A percentile compares a stretch with the other conserved stretches of the same genome.
These are phyloP conservation scores for Phytopythium sindhum DNA, from an alignment of 352 stramenopile genomes.

Conservation along the genomic window DNA sequence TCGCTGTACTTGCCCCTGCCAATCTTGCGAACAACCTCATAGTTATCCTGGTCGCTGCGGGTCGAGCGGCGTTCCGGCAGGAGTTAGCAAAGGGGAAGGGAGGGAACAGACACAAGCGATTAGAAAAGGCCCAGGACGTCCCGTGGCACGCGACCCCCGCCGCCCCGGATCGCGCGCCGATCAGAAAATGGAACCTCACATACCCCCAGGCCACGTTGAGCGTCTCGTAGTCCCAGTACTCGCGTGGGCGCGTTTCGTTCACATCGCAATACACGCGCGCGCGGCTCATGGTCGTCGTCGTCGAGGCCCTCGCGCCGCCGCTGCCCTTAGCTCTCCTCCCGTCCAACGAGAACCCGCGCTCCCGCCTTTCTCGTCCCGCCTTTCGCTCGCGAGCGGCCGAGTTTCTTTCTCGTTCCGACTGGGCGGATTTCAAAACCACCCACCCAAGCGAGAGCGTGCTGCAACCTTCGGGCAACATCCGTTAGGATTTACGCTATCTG, in stretches of 20 bases:
- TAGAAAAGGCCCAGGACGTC: background rate
- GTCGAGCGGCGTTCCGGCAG: slow-evolving; percentile 2
- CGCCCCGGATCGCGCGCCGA: background rate
- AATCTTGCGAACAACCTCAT: slow-evolving; percentile 99
- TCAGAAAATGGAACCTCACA: slow-evolving; percentile 4
- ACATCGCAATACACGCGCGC: slow-evolving; percentile 92
- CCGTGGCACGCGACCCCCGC: background rate
- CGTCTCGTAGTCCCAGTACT: slow-evolving; percentile 99
- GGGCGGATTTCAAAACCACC: slow-evolving; percentile 10
- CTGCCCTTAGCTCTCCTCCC: background rate
- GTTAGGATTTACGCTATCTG: background rate
- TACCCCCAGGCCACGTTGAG: slow-evolving; percentile 96
- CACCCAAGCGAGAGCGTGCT: background rate
- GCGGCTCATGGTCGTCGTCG: slow-evolving; percentile 46
- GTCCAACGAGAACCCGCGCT: slow-evolving; percentile 1
- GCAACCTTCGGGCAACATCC: background rate
- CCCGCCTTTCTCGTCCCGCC: slow-evolving; percentile 12
- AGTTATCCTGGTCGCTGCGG: slow-evolving; percentile 96
- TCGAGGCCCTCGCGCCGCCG: background rate
- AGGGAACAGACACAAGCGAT: background rate
- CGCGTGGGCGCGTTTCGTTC: slow-evolving; percentile 94
- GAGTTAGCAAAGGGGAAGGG: background rate
- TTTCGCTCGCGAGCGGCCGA: slow-evolving; percentile 6
- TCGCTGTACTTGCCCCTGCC: slow-evolving; percentile 99
- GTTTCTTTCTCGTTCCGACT: slow-evolving; percentile 15